These are phyloP conservation scores for Hericium rajendrae DNA, from an alignment of 768 basidiomycete species.

Conservation along the genomic window DNA sequence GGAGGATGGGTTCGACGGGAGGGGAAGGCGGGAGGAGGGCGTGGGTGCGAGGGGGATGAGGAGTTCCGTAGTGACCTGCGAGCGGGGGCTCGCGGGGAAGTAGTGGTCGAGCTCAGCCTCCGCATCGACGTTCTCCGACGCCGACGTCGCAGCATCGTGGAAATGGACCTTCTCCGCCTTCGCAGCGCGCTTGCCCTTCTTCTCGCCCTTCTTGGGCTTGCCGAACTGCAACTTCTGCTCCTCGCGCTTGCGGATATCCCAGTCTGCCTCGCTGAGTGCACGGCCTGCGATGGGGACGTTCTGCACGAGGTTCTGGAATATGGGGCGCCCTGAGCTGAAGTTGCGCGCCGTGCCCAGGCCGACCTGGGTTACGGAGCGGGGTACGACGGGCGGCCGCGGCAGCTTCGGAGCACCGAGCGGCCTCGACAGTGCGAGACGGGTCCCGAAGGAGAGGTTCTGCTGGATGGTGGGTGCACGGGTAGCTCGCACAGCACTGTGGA, in stretches of 20 bases:
- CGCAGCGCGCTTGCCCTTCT: constrained; percentile 20
- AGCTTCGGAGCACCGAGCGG: constrained; percentile 40
- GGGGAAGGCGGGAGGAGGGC: constrained; percentile 55
- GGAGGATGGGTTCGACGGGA: constrained; percentile 25
- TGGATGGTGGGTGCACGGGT: constrained; percentile 32
- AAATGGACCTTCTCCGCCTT: constrained; percentile 14
- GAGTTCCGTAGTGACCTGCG: constrained; percentile 50
- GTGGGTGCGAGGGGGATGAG: constrained; percentile 73
- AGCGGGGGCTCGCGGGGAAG: constrained; percentile 34
- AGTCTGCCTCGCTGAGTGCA: constrained; percentile 66
- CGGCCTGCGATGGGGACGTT: constrained; percentile 64
- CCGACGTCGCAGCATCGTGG: constrained; percentile 16
- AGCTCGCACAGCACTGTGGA: constrained; percentile 14
- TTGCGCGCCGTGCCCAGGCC: constrained; percentile 70
- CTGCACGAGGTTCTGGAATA: constrained; percentile 73
- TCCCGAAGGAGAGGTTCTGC: constrained; percentile 46
- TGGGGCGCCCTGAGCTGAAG: constrained; percentile 62
- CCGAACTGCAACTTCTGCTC: constrained; percentile 22
- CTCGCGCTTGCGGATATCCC: constrained; percentile 47
- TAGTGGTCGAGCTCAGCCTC: constrained; percentile 48
- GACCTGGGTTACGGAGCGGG: constrained; percentile 48
- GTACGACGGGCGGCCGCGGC: constrained; percentile 44
- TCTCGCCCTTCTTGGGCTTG: constrained; percentile 14
- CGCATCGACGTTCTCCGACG: constrained; percentile 18
- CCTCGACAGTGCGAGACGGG: constrained; percentile 39